Evolutionary conservation across 2,329 filamentous ascomycete genomes (phyloP).

Genomic region (Incumbomyces delicatus): DNA sequence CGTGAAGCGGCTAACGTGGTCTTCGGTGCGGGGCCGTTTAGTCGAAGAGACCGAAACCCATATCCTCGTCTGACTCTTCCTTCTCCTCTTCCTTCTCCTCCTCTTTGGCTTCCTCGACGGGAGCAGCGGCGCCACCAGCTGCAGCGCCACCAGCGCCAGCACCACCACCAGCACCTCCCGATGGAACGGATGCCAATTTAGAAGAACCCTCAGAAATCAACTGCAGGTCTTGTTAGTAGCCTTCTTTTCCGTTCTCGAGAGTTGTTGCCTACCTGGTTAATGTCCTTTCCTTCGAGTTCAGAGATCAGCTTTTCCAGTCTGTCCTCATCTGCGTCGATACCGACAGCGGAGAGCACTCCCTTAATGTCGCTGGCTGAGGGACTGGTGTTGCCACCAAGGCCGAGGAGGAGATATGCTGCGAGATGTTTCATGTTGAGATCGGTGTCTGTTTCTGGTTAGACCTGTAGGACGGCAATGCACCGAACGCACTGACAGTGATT

Average conservation of each 20-base stretch:
- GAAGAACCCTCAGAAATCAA: slow-evolving; percentile 78
- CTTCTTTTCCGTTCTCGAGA: slow-evolving; percentile 21
- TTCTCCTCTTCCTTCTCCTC: slow-evolving; percentile 82
- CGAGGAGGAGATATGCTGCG: slow-evolving; percentile 96
- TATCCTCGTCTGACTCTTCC: slow-evolving; percentile 64
- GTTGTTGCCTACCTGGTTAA: slow-evolving; percentile 61
- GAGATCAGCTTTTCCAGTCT: slow-evolving; percentile 77
- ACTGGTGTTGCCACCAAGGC: slow-evolving; percentile 82
- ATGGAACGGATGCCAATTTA: slow-evolving; percentile 97
- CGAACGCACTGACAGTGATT: slow-evolving; percentile 9
- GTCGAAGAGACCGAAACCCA: slow-evolving; percentile 68
- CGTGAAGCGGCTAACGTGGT: neutral
- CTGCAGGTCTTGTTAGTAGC: slow-evolving; percentile 40
- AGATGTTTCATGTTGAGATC: slow-evolving; percentile 96
- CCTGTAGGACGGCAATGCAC: slow-evolving; percentile 8
- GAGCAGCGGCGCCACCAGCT: slow-evolving; percentile 58
- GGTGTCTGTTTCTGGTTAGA: slow-evolving; percentile 14
- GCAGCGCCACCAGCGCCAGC: slow-evolving; percentile 53
- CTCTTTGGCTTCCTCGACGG: slow-evolving; percentile 93
- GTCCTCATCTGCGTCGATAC: slow-evolving; percentile 92
- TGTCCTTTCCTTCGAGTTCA: slow-evolving; percentile 59
- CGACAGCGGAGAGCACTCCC: slow-evolving; percentile 77
- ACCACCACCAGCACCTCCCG: slow-evolving; percentile 68
- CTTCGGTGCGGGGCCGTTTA: slow-evolving; percentile 25
- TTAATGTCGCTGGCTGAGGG: slow-evolving; percentile 83